A percentile compares a stretch with the other conserved stretches of the same genome.
phyloP scores from a whole-genome alignment of 75 land plant species.

The Picea glauca region DNA sequence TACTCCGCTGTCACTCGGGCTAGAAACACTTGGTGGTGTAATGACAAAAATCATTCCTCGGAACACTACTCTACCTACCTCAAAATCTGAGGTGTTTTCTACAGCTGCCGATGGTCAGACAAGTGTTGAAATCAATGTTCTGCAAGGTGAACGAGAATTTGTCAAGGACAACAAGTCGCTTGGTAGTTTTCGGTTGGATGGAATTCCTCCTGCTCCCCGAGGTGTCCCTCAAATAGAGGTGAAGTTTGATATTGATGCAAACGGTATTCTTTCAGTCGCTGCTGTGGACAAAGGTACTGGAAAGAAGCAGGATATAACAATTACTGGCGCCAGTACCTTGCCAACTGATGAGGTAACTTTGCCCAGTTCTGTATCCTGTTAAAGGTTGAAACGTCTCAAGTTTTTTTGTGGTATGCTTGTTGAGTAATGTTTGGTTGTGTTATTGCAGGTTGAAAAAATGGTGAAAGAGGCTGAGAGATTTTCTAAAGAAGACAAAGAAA shows the following conservation, averaged over 20 bases:
- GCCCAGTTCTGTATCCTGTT: not conserved
- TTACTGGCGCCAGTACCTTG: conserved; percentile 85
- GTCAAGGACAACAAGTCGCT: conserved; percentile 56
- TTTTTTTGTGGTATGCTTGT: not conserved
- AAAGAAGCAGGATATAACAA: conserved; percentile 63
- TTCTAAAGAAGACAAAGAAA: conserved; percentile 87
- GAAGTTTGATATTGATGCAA: conserved; percentile 71
- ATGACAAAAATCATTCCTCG: conserved; percentile 56
- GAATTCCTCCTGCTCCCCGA: conserved; percentile 67
- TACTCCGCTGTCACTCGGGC: conserved; percentile 60
- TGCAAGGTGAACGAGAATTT: conserved; percentile 73
- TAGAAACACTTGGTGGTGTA: conserved; percentile 61
- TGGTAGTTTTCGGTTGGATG: conserved; percentile 64
- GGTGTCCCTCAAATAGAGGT: conserved; percentile 67
- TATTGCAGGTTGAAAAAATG: conserved; percentile 75
- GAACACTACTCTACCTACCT: conserved; percentile 66
- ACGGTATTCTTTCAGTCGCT: conserved; percentile 60
- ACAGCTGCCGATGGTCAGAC: conserved; percentile 69
- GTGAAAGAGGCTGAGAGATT: conserved; percentile 83
- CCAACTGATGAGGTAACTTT: conserved; percentile 74
- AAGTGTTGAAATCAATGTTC: conserved; percentile 55
- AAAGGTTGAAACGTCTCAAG: not conserved
- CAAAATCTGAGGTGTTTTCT: conserved; percentile 72
- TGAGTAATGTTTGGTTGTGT: not conserved
- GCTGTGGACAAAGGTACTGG: conserved; percentile 61